Evolutionary conservation across 1,284 basidiomycete genomes (phyloP).

Genomic region (Apiotrichum mycotoxinovorans): DNA sequence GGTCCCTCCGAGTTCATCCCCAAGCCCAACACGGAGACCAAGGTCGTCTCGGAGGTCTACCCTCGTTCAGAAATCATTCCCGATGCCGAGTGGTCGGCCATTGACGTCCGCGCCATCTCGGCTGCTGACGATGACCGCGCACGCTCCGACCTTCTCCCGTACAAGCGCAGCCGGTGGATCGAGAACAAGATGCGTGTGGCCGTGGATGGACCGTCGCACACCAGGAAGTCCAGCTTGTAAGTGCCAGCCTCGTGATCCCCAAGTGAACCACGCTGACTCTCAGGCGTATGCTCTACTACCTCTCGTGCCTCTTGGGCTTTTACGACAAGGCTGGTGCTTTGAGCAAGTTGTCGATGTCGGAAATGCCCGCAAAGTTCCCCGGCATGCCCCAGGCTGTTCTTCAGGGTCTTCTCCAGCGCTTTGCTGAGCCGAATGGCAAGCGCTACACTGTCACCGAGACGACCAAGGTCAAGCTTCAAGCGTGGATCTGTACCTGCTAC

Average conservation of each 20-base stretch:
- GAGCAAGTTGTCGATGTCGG: conserved; percentile 20
- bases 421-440: conserved; percentile 62
- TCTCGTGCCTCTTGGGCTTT: conserved; percentile 71
- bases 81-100: conserved; percentile 57
- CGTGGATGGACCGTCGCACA: conserved; percentile 11
- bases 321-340: conserved; percentile 51
- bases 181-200: conserved; percentile 38
- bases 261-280: neutral
- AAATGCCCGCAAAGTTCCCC: conserved; percentile 58
- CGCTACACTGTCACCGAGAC: conserved; percentile 67
- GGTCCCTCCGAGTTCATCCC: conserved; percentile 60
- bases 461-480: conserved; percentile 66
- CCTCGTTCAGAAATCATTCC: conserved; percentile 70
- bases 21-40: conserved; percentile 62
- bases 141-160: conserved; percentile 60
- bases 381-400: conserved; percentile 63
- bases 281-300: conserved; percentile 73
- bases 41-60: conserved; percentile 69
- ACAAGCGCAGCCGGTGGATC: conserved; percentile 64
- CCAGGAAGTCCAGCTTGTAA: conserved; percentile 58
- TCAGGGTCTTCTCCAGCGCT: conserved; percentile 71
- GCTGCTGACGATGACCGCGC: conserved; percentile 59
- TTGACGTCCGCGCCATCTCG: conserved; percentile 52
- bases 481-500: conserved; percentile 74
- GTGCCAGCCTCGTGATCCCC: conserved; percentile 23